Evolutionary conservation across 805 yeast genomes (phyloP), one percentile per base, ranked within the genome.

Genomic region (Candida stauntonica): DNA sequence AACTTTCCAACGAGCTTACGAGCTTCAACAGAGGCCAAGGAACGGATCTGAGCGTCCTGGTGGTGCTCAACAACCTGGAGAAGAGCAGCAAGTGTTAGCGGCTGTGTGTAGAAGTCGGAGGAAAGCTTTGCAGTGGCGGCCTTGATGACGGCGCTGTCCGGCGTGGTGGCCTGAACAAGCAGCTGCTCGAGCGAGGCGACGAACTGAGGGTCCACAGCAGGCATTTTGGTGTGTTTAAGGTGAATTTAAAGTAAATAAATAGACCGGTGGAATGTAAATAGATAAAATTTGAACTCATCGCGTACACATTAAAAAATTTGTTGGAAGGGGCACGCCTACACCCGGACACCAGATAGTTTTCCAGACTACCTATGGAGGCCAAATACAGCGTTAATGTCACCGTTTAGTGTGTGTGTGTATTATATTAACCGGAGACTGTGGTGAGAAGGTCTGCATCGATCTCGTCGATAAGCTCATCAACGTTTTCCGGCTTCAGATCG

Each of bases 21-120:
- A 29, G 89, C 87, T 67, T 93, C 99, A 46, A 93, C 96, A 45
- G 96, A 94, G n/a, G 97, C 94, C 45, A 93, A 72, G 63, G 88
- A 95, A 55, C 86, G 83, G 51, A 89, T 60, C 54, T 84, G 85
- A 47, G 75, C 81, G 53, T 80, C 80, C 29, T 72, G 64, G 50
- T 81, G 79, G 49, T 70, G 72, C 62, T 85, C 88, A 56, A 87
- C 71, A 44, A 93, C 76, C 55, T 86, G 93, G 52, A 91, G 68
- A 60, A 91, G 70, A 9, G 95, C 81, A 15, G 95, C 93, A 44
- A 91, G 72, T 15, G 91, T 75, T 50, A 74, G 67, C 19, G 86
- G 76, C 52, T 79, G 76, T 42, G 75, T 67, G 66, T 85, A 88
- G 61, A 81, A 80, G 36, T 85, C 88, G 47, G 77, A 71, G 56